These are phyloP conservation scores for Daldinia childiae DNA, from an alignment of 495 filamentous ascomycete genomes.

Conservation along the genomic window DNA sequence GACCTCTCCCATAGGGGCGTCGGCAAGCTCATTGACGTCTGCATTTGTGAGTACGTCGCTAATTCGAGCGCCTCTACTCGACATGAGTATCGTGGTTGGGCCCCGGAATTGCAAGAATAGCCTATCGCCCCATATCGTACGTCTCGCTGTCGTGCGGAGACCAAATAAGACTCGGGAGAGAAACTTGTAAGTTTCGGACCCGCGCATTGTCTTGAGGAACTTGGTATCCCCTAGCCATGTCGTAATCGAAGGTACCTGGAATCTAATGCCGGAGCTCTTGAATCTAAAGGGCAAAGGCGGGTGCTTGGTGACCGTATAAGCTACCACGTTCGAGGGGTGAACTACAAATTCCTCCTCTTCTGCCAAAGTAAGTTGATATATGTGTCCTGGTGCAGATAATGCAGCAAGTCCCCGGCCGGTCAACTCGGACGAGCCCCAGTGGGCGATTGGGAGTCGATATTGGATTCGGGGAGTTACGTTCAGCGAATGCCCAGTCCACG, in stretches of 20 bases:
- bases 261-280: conserved; percentile 74
- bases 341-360: conserved; percentile 86
- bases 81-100: conserved; percentile 83
- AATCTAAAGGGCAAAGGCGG: conserved; percentile 86
- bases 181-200: conserved; percentile 74
- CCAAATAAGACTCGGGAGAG: conserved; percentile 68
- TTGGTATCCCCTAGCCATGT: conserved; percentile 64
- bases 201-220: conserved; percentile 75
- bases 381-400: conserved; percentile 82
- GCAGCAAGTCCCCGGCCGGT: conserved; percentile 89
- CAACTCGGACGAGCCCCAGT: conserved; percentile 90
- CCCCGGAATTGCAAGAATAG: conserved; percentile 91
- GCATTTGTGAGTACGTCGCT: conserved; percentile 76
- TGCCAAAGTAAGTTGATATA: conserved; percentile 81
- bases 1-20: conserved; percentile 68
- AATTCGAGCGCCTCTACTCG: conserved; percentile 78
- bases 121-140: conserved; percentile 92
- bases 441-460: conserved; percentile 75
- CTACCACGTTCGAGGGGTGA: conserved; percentile 87
- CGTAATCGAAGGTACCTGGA: conserved; percentile 78
- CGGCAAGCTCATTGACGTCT: conserved; percentile 88
- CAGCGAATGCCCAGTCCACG: conserved; percentile 94
- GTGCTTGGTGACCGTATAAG: conserved; percentile 79
- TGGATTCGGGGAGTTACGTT: conserved; percentile 77
- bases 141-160: conserved; percentile 75